Base-by-base conservation (phyloP, 148 eudicot species). In the Persicaria tinctoria region DNA sequence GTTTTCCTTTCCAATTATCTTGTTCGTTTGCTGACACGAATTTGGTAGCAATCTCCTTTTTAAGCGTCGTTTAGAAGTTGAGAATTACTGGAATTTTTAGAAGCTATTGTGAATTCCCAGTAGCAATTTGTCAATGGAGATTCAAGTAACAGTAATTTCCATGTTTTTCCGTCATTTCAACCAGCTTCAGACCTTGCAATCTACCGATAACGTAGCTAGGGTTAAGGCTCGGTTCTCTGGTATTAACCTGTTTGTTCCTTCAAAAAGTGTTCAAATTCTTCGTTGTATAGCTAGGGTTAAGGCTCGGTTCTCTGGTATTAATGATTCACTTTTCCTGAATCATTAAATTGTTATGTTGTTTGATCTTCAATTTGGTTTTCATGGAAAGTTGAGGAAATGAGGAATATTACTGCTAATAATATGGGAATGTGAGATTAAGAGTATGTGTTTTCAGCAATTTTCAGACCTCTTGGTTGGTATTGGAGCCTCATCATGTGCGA, bases 391-490 rank as follows among this genome's bases (percentile, higher is more conserved):
- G 9, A n/a, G 5, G 9, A n/a, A 11, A 5, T 20, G 9, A n/a
- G 5, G 9, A n/a, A 11, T 49, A 11, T 49, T 38, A 8, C 46
- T 27, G 0, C 7, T 20, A 17, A 66, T 20, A 17, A 66, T 45
- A 60, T 76, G 53, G 72, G 68, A 81, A 73, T 83, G 80, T 75
- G 77, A 82, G 78, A 71, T 75, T 70, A 72, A 79, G 79, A 77
- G 66, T 72, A 78, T 80, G 75, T 84, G 73, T 72, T 82, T 90
- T 82, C 97, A 91, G 97, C 83, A 86, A 81, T 82, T 76, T 84
- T 76, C 78, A 82, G 78, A 81, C 90, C 73, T 83, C 87, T 72
- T 83, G 80, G 82, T 86, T 81, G 81, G 87, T 80, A 75, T 63
- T 85, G 68, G 86, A 84, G 84, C 81, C 81, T 77, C 80, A 76